Evolutionary conservation across 345 rosid species (phyloP).

Genomic region (Angophora floribunda): DNA sequence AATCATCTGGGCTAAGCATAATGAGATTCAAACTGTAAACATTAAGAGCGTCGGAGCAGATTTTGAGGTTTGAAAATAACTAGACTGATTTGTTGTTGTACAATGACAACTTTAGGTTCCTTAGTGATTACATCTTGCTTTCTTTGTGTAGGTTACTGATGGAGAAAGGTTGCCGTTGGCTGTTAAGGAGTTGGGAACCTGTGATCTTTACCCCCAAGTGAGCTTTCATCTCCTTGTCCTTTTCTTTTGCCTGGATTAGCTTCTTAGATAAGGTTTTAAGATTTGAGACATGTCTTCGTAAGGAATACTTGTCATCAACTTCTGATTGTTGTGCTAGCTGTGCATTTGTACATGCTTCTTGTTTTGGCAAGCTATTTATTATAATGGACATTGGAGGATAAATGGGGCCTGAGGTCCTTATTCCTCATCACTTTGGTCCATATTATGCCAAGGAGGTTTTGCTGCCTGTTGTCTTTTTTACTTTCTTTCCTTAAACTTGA

Average conservation of each 20-base stretch:
- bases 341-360: neutral
- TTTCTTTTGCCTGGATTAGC: neutral
- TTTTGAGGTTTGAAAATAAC: constrained; percentile 57
- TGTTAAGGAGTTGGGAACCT: constrained; percentile 97
- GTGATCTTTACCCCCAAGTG: constrained; percentile 99
- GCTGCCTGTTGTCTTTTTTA: neutral
- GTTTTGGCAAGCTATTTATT: neutral
- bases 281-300: neutral
- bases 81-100: neutral
- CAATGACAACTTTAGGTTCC: neutral
- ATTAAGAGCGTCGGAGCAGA: constrained; percentile 96
- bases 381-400: neutral
- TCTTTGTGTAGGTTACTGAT: constrained; percentile 65
- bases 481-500: neutral
- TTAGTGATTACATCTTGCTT: neutral
- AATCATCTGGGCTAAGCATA: constrained; percentile 99
- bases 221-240: constrained; percentile 6
- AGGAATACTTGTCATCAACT: neutral
- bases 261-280: neutral
- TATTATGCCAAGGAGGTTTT: neutral
- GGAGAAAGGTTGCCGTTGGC: constrained; percentile 98
- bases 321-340: neutral
- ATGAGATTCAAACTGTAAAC: constrained; percentile 98
- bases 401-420: neutral
- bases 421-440: neutral